A percentile compares a stretch with the other conserved stretches of the same genome.
Conservation (phyloP, 2,329 filamentous ascomycete genomes). For the Colletotrichum shisoi region DNA sequence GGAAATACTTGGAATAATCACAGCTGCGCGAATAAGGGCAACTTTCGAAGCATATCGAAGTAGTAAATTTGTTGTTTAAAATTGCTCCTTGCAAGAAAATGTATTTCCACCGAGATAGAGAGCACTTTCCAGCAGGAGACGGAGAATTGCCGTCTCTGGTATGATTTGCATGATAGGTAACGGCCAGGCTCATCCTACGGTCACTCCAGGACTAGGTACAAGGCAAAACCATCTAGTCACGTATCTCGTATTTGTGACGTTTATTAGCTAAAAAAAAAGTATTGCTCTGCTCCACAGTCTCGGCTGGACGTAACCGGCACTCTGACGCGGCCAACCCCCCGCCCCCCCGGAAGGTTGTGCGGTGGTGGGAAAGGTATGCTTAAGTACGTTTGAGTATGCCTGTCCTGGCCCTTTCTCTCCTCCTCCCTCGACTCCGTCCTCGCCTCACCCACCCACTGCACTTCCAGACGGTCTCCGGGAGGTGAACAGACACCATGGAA, state of each 20-base stretch:
- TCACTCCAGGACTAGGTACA: slow-evolving; percentile 1
- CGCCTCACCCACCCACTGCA: background rate
- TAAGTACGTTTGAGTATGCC: slow-evolving; percentile 31
- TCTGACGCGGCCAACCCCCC: slow-evolving; percentile 3
- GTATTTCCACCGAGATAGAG: background rate
- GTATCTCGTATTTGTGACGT: slow-evolving; percentile 14
- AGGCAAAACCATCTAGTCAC: background rate
- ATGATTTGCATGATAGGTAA: slow-evolving; percentile 3
- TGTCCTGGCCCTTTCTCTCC: background rate
- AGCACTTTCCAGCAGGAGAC: background rate
- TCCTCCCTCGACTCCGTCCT: background rate
- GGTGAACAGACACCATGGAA: slow-evolving; percentile 6
- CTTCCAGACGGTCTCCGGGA: background rate
- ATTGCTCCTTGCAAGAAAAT: no score
- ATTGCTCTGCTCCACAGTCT: background rate
- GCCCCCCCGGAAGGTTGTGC: background rate
- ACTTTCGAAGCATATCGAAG: background rate
- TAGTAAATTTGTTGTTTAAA: background rate
- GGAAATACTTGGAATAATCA: background rate
- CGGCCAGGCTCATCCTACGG: background rate
- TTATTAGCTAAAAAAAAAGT: background rate
- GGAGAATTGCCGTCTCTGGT: background rate
- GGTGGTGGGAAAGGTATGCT: slow-evolving; percentile 8
- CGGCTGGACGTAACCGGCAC: slow-evolving; percentile 1
- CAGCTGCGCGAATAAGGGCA: background rate